phyloP scores from a whole-genome alignment of 345 rosid species.

The Mercurialis annua region DNA sequence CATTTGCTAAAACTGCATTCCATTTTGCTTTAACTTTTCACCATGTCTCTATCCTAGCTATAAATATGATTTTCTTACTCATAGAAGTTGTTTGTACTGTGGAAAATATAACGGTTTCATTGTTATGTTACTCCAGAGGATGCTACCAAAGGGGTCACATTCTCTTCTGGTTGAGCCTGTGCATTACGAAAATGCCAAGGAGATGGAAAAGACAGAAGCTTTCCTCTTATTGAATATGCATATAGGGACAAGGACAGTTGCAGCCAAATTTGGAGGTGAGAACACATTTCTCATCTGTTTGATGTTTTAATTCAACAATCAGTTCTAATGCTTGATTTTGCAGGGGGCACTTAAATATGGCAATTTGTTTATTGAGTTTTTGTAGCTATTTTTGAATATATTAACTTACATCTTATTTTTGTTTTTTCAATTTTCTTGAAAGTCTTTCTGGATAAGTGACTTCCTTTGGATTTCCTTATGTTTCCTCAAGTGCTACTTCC shows the following conservation, averaged over 20 bases:
- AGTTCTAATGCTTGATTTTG: background rate
- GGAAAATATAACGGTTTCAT: conserved; percentile 17
- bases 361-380: conserved; percentile 1
- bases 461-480: background rate
- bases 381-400: background rate
- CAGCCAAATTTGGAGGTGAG: conserved; percentile 63
- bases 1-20: background rate
- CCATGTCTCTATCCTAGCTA: background rate
- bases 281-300: conserved; percentile 4
- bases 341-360: conserved; percentile 7
- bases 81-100: background rate
- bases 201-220: conserved; percentile 39
- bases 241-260: conserved; percentile 68
- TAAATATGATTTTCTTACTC: background rate
- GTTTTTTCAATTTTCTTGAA: background rate
- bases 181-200: conserved; percentile 23
- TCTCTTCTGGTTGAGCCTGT: conserved; percentile 70
- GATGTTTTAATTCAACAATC: background rate
- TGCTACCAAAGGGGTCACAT: conserved; percentile 63
- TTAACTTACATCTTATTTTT: background rate
- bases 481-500: background rate
- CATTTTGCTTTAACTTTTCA: too few species aligned
- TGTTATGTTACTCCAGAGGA: conserved; percentile 39
- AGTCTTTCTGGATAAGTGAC: background rate
- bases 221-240: conserved; percentile 65